Base-by-base conservation (phyloP, 768 basidiomycete genomes). In the Amanita exitialis region DNA sequence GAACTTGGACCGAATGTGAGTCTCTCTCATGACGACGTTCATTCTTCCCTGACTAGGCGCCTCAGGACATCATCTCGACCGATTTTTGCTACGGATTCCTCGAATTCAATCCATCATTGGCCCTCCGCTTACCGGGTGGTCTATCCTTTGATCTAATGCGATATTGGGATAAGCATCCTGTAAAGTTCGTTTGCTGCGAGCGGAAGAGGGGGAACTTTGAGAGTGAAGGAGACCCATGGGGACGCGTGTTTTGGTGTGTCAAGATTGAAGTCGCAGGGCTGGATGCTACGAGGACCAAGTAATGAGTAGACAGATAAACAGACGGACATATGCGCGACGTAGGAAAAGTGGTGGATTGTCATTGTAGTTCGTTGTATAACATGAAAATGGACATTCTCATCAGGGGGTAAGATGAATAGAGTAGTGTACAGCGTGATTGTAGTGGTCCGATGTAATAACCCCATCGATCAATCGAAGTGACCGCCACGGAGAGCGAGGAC, bases 401-500 rank as follows among this genome's bases (percentile, higher is more conserved):
- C 43, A 27, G 27, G 25, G 27, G 27, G n/a, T 41, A 28, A 27
- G 16, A 16, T 27, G 18, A 3, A 20, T 4, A 21, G 37, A 10
- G 28, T 38, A 41, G 20, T 43, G 25, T 25, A 28, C 28, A 44
- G 28, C 10, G 15, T 18, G n/a, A 30, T 44, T 16, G 28, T 44
- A n/a, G n/a, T 44, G 13, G 25, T 28, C 25, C n/a, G n/a, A n/a
- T 5, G 28, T n/a, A 7, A 44, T 44, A 16, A 27, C 43, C 9
- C 38, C 16, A 41, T 18, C 38, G 18, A 20, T 41, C 18, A 18
- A 18, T 37, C n/a, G 6, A 41, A 44, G 27, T 16, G 70, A 15
- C 95, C 95, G 39, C 95, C 95, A 67, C 95, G 90, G 38, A 98
- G 80, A 6, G 95, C 92, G 43, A 98, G 82, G 51, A 98, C 95